phyloP scores from a whole-genome alignment of 2,329 filamentous ascomycete genomes.

The Leptosphaerulina australis region DNA sequence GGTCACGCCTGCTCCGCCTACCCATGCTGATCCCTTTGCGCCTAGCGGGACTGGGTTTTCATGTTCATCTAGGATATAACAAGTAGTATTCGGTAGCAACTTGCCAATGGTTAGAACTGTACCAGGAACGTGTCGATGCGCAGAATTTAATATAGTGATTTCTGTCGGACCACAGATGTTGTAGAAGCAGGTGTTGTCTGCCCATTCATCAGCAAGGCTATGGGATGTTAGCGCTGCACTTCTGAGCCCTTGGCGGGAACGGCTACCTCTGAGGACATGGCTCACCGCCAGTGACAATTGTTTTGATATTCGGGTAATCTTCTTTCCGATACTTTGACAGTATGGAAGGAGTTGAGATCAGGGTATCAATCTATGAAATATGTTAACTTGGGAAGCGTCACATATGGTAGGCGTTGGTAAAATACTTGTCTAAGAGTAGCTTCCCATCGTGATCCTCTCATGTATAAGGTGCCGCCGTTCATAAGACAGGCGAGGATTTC shows the following conservation, averaged over 20 bases:
- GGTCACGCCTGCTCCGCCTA: conserved; percentile 62
- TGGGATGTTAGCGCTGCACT: conserved; percentile 4
- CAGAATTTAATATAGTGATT: conserved; percentile 65
- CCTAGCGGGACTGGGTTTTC: conserved; percentile 56
- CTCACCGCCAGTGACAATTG: conserved; percentile 63
- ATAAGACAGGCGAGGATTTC: conserved; percentile 64
- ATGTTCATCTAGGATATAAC: conserved; percentile 61
- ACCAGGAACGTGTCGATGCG: conserved; percentile 58
- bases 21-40: conserved; percentile 61
- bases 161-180: conserved; percentile 67
- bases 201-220: conserved; percentile 63
- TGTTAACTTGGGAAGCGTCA: conserved; percentile 6
- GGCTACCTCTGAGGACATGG: conserved; percentile 55
- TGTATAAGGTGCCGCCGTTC: conserved; percentile 63
- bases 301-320: conserved; percentile 59
- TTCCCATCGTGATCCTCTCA: conserved; percentile 59
- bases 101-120: conserved; percentile 59
- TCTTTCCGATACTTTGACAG: conserved; percentile 57
- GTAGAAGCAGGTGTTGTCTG: conserved; percentile 49
- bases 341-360: conserved; percentile 64
- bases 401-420: neutral
- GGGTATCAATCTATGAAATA: conserved; percentile 54
- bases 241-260: neutral
- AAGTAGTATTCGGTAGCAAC: conserved; percentile 63
- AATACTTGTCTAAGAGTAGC: conserved; percentile 55